Percentiles rank a stretch among this genome's conserved stretches.
Evolutionary conservation across 345 rosid species (phyloP).

Genomic region (Boechera divaricarpa): DNA sequence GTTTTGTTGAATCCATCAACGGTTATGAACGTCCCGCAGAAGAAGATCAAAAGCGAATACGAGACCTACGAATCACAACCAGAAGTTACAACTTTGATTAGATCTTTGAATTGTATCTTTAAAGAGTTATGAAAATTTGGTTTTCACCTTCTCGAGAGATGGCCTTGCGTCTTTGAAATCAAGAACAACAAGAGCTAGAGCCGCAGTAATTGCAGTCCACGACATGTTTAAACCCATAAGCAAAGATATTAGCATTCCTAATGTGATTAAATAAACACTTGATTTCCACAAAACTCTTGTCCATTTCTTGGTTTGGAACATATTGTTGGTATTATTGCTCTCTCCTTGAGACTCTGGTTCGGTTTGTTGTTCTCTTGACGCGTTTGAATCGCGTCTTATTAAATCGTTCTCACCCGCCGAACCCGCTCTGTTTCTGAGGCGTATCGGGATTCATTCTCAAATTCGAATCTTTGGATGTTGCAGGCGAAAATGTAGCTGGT

Average conservation of each 20-base stretch:
- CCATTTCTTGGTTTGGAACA: slow-evolving; percentile 47
- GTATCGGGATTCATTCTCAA: slow-evolving; percentile 47
- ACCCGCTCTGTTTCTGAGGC: slow-evolving; percentile 52
- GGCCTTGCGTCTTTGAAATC: slow-evolving; percentile 89
- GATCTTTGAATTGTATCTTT: not conserved
- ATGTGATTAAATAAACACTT: slow-evolving; percentile 63
- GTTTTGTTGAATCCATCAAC: slow-evolving; percentile 84
- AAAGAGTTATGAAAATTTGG: not conserved
- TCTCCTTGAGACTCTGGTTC: slow-evolving; percentile 45
- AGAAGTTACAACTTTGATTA: not conserved
- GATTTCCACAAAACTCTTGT: slow-evolving; percentile 63
- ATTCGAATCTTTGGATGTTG: slow-evolving; percentile 53
- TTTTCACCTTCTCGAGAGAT: slow-evolving; percentile 74
- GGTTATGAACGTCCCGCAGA: slow-evolving; percentile 90
- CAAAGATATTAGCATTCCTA: slow-evolving; percentile 74
- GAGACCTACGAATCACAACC: slow-evolving; percentile 61
- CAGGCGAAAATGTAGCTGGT: slow-evolving; percentile 70
- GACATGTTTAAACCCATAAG: slow-evolving; percentile 85
- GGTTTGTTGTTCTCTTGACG: slow-evolving; percentile 51
- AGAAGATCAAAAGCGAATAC: slow-evolving; percentile 76
- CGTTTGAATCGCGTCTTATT: slow-evolving; percentile 36
- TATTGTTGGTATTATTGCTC: slow-evolving; percentile 4
- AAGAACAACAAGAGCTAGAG: slow-evolving; percentile 78
- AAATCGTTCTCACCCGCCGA: slow-evolving; percentile 46
- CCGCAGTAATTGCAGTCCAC: slow-evolving; percentile 87